Evolutionary conservation across 305 asterid genomes (phyloP).

Genomic region (Fraxinus xanthoxyloides): DNA sequence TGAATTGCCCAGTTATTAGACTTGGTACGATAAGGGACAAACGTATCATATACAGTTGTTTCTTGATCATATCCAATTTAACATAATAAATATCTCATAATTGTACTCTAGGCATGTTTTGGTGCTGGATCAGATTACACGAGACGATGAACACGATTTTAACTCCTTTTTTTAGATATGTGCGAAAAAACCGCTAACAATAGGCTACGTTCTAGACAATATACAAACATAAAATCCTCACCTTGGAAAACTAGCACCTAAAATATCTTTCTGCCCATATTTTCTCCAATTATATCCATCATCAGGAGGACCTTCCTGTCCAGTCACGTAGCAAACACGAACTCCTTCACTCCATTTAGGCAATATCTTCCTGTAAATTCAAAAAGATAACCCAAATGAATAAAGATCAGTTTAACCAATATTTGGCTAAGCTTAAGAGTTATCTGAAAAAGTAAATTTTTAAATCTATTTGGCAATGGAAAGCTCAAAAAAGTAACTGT

Average conservation of each 20-base stretch:
- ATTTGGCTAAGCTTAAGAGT: neutral
- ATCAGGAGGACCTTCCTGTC: constrained; percentile 46
- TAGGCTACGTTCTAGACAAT: neutral
- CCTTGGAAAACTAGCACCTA: constrained; percentile 86
- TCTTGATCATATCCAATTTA: neutral
- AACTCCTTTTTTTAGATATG: neutral
- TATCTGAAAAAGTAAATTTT: neutral
- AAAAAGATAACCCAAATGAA: constrained; percentile 1
- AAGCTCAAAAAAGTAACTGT: neutral
- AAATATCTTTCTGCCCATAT: constrained; percentile 82
- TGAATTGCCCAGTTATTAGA: no score
- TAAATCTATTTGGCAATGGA: neutral
- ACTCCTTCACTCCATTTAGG: constrained; percentile 51
- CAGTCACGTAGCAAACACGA: constrained; percentile 38
- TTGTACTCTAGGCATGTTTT: neutral
- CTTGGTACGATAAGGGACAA: neutral
- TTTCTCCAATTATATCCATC: constrained; percentile 96
- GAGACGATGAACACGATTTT: neutral
- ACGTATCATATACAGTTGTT: neutral
- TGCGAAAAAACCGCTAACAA: neutral
- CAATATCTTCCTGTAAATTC: constrained; percentile 54
- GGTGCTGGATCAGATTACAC: neutral
- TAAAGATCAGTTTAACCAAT: neutral
- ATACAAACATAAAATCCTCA: constrained; percentile 22
- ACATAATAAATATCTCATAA: no score